A percentile compares a stretch with the other conserved stretches of the same genome.
These are phyloP conservation scores for Trifolium repens DNA, from an alignment of 306 rosid genomes.

Conservation along the genomic window DNA sequence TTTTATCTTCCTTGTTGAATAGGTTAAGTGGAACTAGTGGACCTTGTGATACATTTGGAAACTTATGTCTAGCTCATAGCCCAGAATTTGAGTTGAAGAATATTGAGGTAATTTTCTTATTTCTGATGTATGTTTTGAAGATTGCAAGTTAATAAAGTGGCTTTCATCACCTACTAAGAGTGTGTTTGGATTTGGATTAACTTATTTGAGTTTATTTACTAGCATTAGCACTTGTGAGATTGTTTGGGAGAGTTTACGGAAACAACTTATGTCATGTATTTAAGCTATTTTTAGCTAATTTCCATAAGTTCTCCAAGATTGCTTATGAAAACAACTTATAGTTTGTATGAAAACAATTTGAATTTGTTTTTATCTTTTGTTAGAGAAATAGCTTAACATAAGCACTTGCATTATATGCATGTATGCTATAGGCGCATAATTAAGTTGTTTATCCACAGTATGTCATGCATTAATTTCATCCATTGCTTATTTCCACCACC, in stretches of 20 bases:
- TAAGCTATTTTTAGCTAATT: not conserved
- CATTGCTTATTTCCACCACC: slow-evolving; percentile 20
- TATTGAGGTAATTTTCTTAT: slow-evolving; percentile 73
- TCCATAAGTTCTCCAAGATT: not conserved
- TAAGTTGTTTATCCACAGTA: not conserved
- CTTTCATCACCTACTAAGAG: not conserved
- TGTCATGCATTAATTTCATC: slow-evolving; percentile 20
- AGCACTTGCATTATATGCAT: no score
- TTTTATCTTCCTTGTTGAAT: slow-evolving; percentile 39
- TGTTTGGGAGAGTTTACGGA: not conserved
- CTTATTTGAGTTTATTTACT: not conserved
- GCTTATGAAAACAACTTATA: not conserved
- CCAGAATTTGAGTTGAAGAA: slow-evolving; percentile 87
- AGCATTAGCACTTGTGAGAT: not conserved
- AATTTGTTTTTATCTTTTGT: not conserved
- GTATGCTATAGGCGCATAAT: not conserved
- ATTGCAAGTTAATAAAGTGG: slow-evolving; percentile 6
- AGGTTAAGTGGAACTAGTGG: slow-evolving; percentile 96
- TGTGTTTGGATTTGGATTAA: not conserved
- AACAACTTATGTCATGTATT: not conserved
- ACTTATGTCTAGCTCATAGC: slow-evolving; percentile 78
- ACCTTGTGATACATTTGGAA: slow-evolving; percentile 87
- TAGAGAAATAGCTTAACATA: not conserved
- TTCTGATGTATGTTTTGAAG: not conserved
- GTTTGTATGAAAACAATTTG: not conserved